These are phyloP conservation scores for Capronia americana DNA, from an alignment of 2,329 filamentous ascomycete genomes.

Conservation along the genomic window DNA sequence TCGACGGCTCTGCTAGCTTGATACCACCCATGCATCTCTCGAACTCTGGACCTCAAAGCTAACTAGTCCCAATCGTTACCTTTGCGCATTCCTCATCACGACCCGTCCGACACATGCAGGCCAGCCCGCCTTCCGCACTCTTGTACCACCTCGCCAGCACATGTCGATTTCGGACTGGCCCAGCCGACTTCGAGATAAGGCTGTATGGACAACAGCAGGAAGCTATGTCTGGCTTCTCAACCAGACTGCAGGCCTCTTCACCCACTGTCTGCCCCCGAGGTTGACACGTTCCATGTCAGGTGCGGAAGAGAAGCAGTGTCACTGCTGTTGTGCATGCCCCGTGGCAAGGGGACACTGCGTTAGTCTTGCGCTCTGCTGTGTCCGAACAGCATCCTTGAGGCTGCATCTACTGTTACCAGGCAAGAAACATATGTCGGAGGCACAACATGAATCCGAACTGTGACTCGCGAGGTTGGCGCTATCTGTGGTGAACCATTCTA, in stretches of 20 bases:
- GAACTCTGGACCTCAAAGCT: no score
- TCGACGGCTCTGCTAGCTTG: not conserved
- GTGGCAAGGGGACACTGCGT: not conserved
- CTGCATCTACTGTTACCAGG: not conserved
- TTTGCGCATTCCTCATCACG: slow-evolving; percentile 9
- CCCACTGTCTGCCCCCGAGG: slow-evolving; percentile 1
- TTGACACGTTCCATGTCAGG: not conserved
- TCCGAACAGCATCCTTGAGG: not conserved
- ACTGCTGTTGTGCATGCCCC: not conserved
- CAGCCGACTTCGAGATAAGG: slow-evolving; percentile 5
- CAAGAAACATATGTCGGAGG: not conserved
- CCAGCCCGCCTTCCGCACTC: not conserved
- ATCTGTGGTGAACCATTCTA: not conserved
- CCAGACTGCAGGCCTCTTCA: not conserved
- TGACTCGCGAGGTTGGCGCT: slow-evolving; percentile 2
- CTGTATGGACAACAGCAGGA: not conserved
- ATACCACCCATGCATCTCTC: not conserved
- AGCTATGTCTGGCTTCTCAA: not conserved
- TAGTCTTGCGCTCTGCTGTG: not conserved
- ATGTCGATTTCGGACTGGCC: slow-evolving; percentile 7
- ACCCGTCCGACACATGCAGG: not conserved
- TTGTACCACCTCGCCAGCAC: not conserved
- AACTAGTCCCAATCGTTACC: not conserved
- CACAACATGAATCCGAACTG: not conserved
- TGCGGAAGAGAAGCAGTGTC: not conserved